These are phyloP conservation scores for Sanghuangporus baumii DNA, from an alignment of 1,284 basidiomycete species.

Conservation along the genomic window DNA sequence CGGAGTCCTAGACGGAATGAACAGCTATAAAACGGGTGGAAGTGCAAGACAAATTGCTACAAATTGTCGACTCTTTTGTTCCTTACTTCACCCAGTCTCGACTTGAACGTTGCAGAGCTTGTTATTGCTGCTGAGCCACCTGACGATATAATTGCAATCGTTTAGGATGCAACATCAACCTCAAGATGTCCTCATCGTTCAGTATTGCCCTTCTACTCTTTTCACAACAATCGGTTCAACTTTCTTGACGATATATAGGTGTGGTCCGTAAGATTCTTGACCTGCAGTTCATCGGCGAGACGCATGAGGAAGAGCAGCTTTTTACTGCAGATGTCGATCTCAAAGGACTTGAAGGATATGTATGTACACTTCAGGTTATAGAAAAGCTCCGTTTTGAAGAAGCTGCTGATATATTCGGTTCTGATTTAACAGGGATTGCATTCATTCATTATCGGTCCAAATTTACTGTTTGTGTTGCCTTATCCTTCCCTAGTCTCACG, in stretches of 20 bases:
- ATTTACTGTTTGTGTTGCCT: not conserved
- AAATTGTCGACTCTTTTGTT: too few species aligned
- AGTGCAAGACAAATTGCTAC: too few species aligned
- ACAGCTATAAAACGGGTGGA: too few species aligned
- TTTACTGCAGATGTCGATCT: slow-evolving; percentile 3
- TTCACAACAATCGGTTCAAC: not conserved
- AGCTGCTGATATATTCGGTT: too few species aligned
- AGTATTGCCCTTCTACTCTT: not conserved
- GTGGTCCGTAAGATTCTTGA: slow-evolving; percentile 34
- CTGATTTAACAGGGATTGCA: not conserved
- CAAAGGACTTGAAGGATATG: slow-evolving; percentile 10
- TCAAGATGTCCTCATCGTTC: not conserved
- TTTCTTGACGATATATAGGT: slow-evolving; percentile 19
- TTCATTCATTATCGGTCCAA: not conserved
- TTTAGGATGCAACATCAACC: not conserved
- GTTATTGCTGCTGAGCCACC: too few species aligned
- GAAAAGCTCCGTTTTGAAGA: not conserved
- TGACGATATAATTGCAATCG: too few species aligned
- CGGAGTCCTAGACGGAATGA: too few species aligned
- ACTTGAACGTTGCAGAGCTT: too few species aligned
- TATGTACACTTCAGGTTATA: slow-evolving; percentile 5
- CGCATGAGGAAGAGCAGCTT: slow-evolving; percentile 24
- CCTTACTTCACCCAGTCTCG: too few species aligned
- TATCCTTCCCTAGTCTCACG: not conserved
- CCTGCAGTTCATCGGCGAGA: slow-evolving; percentile 41